Evolutionary conservation across 2,329 filamentous ascomycete genomes (phyloP), one percentile per base, ranked within the genome.

Genomic region (Conoideocrella luteorostrata): DNA sequence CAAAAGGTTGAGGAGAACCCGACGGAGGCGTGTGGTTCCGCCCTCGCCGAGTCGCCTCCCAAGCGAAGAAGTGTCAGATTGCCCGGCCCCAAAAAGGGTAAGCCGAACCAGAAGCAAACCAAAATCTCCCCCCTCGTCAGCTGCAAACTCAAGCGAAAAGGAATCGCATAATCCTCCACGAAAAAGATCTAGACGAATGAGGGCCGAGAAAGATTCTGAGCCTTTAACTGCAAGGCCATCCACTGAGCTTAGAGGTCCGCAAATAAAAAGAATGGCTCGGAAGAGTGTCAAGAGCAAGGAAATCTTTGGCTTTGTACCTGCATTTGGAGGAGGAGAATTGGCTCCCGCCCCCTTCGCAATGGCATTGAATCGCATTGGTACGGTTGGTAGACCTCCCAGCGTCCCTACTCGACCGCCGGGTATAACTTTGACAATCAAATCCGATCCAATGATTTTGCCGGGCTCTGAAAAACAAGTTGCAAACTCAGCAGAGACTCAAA

Each of bases 221-320:
- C 13, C 15, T 3, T n/a, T 28, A 13, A 18, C 3, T 12, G 18
- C 23, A 21, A 23, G 37, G 17, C 17, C 29, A 33, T 4, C 23
- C 4, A n/a, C 28, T 18, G 34, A n/a, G 23, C 41, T 9, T n/a
- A 33, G 38, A 17, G 58, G 57, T 2, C 68, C 67, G 10, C 62
- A 62, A 7, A 59, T 73, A 15, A 60, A 62, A 1, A 65, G 56
- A 33, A 57, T 74, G 45, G 55, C 61, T 20, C 63, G 65, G 18
- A 71, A 65, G 50, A 66, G 67, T 33, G 56, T 73, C 35, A 70
- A 64, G 47, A 72, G 71, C 52, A 69, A 58, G 48, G 71, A 74
- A 44, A 63, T 74, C n/a, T 60, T 74, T 40, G 70, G 71, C 3
- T 68, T 66, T 36, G 41, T 56, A 7, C 36, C 56, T 17, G 52